These are phyloP conservation scores for Acarospora socialis DNA, from an alignment of 2,329 filamentous ascomycete species.

Conservation along the genomic window DNA sequence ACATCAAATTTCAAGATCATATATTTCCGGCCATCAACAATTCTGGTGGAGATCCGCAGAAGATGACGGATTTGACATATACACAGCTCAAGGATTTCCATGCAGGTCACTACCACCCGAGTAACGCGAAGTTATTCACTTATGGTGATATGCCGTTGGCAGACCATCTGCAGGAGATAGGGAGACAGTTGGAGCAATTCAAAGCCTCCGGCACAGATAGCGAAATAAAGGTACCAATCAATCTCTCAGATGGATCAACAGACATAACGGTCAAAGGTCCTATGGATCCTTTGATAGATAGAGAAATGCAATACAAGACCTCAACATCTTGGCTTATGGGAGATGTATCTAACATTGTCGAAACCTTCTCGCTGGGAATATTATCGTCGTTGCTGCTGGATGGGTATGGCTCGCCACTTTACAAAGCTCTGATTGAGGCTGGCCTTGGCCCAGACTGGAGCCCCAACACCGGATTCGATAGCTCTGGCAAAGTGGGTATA, in stretches of 20 bases:
- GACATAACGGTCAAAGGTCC: slow-evolving; percentile 64
- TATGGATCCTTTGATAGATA: slow-evolving; percentile 70
- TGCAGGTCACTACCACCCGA: slow-evolving; percentile 87
- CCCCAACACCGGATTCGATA: slow-evolving; percentile 85
- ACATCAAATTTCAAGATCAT: slow-evolving; percentile 87
- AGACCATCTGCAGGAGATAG: slow-evolving; percentile 67
- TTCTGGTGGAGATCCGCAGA: slow-evolving; percentile 88
- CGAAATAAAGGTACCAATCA: slow-evolving; percentile 62
- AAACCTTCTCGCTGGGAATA: slow-evolving; percentile 75
- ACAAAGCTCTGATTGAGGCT: slow-evolving; percentile 74
- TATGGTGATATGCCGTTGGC: slow-evolving; percentile 84
- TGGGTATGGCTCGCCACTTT: slow-evolving; percentile 88
- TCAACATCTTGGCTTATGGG: slow-evolving; percentile 88
- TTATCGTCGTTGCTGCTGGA: slow-evolving; percentile 76
- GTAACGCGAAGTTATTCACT: slow-evolving; percentile 89
- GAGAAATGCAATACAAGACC: slow-evolving; percentile 82
- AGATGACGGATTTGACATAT: slow-evolving; percentile 90
- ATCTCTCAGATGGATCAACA: slow-evolving; percentile 51
- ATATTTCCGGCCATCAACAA: slow-evolving; percentile 93
- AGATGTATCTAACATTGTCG: slow-evolving; percentile 65
- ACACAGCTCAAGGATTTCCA: slow-evolving; percentile 81
- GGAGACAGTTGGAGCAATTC: slow-evolving; percentile 60
- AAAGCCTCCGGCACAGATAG: slow-evolving; percentile 53
- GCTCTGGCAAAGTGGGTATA: slow-evolving; percentile 59
- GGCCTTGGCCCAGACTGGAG: slow-evolving; percentile 88